phyloP scores from a whole-genome alignment of 805 yeast genomes.

The Debaryomyces prosopidis region DNA sequence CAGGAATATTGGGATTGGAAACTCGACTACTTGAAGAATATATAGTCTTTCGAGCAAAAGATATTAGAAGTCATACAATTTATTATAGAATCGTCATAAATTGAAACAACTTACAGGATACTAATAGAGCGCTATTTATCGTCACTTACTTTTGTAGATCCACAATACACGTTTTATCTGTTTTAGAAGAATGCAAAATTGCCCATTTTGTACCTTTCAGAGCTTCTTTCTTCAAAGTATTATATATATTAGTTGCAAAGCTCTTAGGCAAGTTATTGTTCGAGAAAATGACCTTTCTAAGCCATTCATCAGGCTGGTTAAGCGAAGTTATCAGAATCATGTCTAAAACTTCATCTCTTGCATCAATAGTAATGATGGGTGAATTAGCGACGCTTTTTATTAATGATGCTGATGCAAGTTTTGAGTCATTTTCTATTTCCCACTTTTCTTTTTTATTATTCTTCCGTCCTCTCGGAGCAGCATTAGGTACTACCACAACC shows the following conservation, averaged over 20 bases:
- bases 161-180: slow-evolving; percentile 56
- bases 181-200: slow-evolving; percentile 73
- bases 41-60: no score
- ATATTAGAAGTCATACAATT: no score
- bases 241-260: slow-evolving; percentile 72
- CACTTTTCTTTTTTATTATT: slow-evolving; percentile 74
- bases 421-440: slow-evolving; percentile 74
- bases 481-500: slow-evolving; percentile 69
- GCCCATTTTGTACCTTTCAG: slow-evolving; percentile 73
- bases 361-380: slow-evolving; percentile 78
- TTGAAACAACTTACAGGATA: neutral
- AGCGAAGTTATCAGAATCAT: slow-evolving; percentile 78
- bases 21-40: slow-evolving; percentile 11
- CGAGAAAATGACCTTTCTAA: slow-evolving; percentile 78
- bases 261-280: slow-evolving; percentile 77
- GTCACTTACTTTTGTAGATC: slow-evolving; percentile 56
- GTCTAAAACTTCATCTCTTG: slow-evolving; percentile 79
- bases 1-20: slow-evolving; percentile 76
- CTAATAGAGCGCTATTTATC: neutral
- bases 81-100: neutral
- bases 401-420: slow-evolving; percentile 55
- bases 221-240: slow-evolving; percentile 71
- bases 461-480: slow-evolving; percentile 78
- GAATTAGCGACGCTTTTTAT: slow-evolving; percentile 58
- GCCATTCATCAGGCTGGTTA: slow-evolving; percentile 78